These are phyloP conservation scores for Wolfiporia cocos DNA, from an alignment of 1,284 basidiomycete genomes.

Conservation along the genomic window DNA sequence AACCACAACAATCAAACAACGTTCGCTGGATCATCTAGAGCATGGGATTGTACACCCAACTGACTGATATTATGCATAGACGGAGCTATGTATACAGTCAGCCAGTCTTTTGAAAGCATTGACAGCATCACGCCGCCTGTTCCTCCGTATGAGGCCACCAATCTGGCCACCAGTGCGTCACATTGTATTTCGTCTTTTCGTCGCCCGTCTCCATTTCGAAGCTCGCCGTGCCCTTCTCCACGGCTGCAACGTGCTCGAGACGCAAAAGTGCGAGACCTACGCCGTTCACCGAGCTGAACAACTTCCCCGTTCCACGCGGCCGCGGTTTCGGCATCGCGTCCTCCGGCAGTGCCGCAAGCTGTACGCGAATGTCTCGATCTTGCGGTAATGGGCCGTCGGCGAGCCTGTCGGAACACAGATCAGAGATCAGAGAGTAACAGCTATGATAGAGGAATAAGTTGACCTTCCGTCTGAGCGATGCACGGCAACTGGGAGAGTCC, in stretches of 20 bases:
- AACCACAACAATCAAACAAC: no score
- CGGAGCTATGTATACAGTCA: no score
- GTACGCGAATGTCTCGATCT: conserved; percentile 16
- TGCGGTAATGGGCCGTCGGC: conserved; percentile 4
- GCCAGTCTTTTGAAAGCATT: no score
- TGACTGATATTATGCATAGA: no score
- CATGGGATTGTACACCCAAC: no score
- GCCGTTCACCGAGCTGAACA: conserved; percentile 50
- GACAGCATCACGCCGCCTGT: no score
- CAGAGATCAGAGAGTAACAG: neutral
- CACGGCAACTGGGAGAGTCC: conserved; percentile 77
- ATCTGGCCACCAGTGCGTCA: conserved; percentile 57
- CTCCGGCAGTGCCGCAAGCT: conserved; percentile 5
- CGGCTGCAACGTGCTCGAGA: conserved; percentile 51
- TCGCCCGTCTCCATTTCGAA: conserved; percentile 32
- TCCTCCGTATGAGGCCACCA: no score
- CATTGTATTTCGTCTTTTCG: conserved; percentile 29
- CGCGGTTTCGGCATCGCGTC: conserved; percentile 24
- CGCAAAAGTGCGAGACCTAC: conserved; percentile 68
- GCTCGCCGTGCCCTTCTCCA: conserved; percentile 31
- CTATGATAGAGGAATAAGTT: conserved; percentile 6
- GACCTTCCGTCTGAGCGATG: conserved; percentile 28
- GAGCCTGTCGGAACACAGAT: conserved; percentile 1
- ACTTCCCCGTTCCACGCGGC: conserved; percentile 61
- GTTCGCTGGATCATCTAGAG: no score